Conservation (phyloP, 371 early-diverging fungal species). For the Nematocida minor region DNA sequence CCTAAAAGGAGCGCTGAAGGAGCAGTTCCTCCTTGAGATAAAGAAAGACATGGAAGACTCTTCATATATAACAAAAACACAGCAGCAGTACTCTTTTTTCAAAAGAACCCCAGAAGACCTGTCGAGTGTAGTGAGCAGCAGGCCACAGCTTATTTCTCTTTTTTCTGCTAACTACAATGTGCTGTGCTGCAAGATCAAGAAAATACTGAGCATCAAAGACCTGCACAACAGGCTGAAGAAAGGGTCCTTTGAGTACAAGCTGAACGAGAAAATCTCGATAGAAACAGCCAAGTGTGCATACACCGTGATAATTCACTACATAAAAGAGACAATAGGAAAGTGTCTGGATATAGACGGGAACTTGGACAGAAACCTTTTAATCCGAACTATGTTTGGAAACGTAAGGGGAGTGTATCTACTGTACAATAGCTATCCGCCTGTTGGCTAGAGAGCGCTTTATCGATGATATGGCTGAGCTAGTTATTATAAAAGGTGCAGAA, state of each 20-base stretch:
- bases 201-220: constrained; percentile 30
- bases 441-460: too few species aligned
- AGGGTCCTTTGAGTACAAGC: constrained; percentile 47
- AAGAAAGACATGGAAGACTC: constrained; percentile 21
- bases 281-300: constrained; percentile 21
- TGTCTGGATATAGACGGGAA: background rate
- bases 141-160: constrained; percentile 39
- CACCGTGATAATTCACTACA: constrained; percentile 20
- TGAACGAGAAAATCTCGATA: constrained; percentile 28
- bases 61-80: background rate
- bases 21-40: constrained; percentile 19
- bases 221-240: constrained; percentile 40
- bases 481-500: too few species aligned
- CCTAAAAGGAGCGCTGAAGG: constrained; percentile 14
- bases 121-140: constrained; percentile 15
- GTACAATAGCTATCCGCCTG: constrained; percentile 30
- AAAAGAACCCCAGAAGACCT: constrained; percentile 45
- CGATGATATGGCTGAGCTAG: too few species aligned
- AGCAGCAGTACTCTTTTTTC: constrained; percentile 43
- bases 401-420: constrained; percentile 22
- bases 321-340: constrained; percentile 26
- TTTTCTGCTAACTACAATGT: constrained; percentile 46
- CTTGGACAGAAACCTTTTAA: constrained; percentile 5
- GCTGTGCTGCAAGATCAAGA: constrained; percentile 42
- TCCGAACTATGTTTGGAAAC: constrained; percentile 15